These are phyloP conservation scores for Erythrophleum ivorense DNA, from an alignment of 331 rosid genomes.

Conservation along the genomic window DNA sequence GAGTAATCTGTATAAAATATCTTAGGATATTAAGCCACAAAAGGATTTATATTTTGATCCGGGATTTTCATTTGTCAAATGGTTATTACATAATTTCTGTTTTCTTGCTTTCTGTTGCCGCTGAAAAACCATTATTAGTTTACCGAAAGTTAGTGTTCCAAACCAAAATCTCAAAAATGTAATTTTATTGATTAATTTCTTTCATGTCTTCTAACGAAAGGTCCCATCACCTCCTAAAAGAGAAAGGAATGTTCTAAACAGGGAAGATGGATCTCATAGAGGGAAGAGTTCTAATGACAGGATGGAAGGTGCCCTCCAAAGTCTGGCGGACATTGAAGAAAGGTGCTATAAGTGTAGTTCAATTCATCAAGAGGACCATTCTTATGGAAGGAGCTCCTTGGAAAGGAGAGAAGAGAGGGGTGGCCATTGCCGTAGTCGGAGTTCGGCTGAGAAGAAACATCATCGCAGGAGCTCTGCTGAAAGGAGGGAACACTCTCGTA, in stretches of 20 bases:
- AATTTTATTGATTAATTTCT: background rate
- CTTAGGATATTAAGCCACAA: constrained; percentile 12
- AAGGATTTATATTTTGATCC: constrained; percentile 9
- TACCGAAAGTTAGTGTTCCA: background rate
- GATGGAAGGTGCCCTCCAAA: constrained; percentile 37
- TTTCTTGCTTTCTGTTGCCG: constrained; percentile 4
- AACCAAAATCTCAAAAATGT: background rate
- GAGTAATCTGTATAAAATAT: background rate
- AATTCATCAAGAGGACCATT: constrained; percentile 47
- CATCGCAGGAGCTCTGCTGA: constrained; percentile 38
- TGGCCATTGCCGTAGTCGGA: constrained; percentile 35
- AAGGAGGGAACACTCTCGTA: constrained; percentile 42
- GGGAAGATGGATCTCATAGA: constrained; percentile 49
- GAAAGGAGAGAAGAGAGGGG: constrained; percentile 42
- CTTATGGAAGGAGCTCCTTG: constrained; percentile 42
- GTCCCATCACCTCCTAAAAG: constrained; percentile 89
- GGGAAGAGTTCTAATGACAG: constrained; percentile 47
- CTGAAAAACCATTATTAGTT: background rate
- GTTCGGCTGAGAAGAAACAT: constrained; percentile 40
- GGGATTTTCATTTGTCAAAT: background rate
- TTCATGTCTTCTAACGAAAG: constrained; percentile 43
- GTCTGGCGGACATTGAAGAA: constrained; percentile 46
- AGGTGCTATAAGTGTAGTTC: constrained; percentile 44
- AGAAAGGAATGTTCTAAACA: constrained; percentile 44
- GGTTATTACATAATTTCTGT: background rate